Evolutionary conservation across 371 early-diverging fungal genomes (phyloP).

Genomic region (Mortierella sp.): DNA sequence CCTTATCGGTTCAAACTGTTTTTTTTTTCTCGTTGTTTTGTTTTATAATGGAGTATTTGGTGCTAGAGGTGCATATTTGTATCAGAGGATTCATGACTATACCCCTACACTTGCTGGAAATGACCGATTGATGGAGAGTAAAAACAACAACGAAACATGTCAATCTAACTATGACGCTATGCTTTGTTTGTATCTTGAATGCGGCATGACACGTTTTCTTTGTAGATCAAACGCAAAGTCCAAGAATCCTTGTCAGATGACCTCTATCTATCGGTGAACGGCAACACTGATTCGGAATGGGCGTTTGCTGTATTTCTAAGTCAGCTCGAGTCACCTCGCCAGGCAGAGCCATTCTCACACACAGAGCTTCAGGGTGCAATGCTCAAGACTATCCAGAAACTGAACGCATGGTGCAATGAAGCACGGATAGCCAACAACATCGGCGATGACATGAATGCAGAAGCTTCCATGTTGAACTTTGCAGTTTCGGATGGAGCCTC

Average conservation of each 20-base stretch:
- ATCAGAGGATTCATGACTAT: too few relatives aligned
- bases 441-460: slow-evolving; percentile 16
- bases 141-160: too few relatives aligned
- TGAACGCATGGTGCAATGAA: slow-evolving; percentile 79
- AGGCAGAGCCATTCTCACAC: slow-evolving; percentile 32
- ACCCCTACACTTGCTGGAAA: too few relatives aligned
- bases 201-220: slow-evolving; percentile 2
- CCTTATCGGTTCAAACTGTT: neutral
- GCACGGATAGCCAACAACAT: slow-evolving; percentile 56
- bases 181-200: neutral
- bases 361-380: slow-evolving; percentile 78
- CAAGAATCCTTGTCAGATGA: slow-evolving; percentile 77
- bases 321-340: slow-evolving; percentile 60
- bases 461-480: slow-evolving; percentile 84
- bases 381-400: slow-evolving; percentile 77
- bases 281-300: slow-evolving; percentile 90
- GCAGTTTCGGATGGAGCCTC: slow-evolving; percentile 89
- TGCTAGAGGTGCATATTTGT: too few relatives aligned
- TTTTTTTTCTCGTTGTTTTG: slow-evolving; percentile 11
- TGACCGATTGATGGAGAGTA: too few relatives aligned
- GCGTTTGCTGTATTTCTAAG: slow-evolving; percentile 90
- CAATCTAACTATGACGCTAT: too few relatives aligned
- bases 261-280: slow-evolving; percentile 78
- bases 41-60: neutral
- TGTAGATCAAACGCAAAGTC: slow-evolving; percentile 79